phyloP scores from a whole-genome alignment of 352 stramenopile genomes.

The Pythium pyrilobum region DNA sequence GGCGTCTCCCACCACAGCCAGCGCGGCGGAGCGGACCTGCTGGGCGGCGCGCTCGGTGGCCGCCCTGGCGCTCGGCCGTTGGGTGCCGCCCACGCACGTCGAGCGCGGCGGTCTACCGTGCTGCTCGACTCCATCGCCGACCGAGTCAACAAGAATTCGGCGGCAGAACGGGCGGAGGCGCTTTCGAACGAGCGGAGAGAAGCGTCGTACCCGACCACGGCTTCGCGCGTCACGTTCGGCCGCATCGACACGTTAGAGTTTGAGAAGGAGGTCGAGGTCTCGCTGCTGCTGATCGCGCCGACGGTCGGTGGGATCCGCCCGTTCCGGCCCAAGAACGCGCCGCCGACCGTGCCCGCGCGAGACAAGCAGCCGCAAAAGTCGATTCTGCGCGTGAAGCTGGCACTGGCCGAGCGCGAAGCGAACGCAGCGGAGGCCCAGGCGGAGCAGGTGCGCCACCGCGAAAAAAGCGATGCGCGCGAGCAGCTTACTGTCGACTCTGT shows the following conservation, averaged over 20 bases:
- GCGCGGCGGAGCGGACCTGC: not conserved
- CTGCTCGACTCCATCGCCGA: conserved; percentile 19
- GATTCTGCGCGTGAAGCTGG: conserved; percentile 18
- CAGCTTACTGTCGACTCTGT: not conserved
- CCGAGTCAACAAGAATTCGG: conserved; percentile 4
- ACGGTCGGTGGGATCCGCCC: conserved; percentile 1
- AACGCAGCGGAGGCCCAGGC: not conserved
- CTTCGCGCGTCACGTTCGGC: conserved; percentile 21
- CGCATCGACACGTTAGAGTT: conserved; percentile 12
- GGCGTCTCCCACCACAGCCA: conserved; percentile 17
- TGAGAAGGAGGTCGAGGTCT: conserved; percentile 22
- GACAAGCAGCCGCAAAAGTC: conserved; percentile 19
- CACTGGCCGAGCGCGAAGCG: conserved; percentile 3
- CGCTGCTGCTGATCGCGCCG: conserved; percentile 10
- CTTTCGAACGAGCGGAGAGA: too few species aligned
- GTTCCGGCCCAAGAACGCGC: not conserved
- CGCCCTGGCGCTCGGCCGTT: conserved; percentile 9
- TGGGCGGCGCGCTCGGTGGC: conserved; percentile 4
- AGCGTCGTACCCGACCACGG: too few species aligned
- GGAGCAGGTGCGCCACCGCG: not conserved
- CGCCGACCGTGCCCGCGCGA: not conserved
- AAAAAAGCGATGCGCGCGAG: not conserved
- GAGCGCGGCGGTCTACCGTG: conserved; percentile 10
- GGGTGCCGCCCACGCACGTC: conserved; percentile 8
- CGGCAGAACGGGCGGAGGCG: not conserved